A percentile compares a stretch with the other conserved stretches of the same genome.
These are phyloP conservation scores for Clavulina sp. DNA, from an alignment of 768 basidiomycete genomes.

Conservation along the genomic window DNA sequence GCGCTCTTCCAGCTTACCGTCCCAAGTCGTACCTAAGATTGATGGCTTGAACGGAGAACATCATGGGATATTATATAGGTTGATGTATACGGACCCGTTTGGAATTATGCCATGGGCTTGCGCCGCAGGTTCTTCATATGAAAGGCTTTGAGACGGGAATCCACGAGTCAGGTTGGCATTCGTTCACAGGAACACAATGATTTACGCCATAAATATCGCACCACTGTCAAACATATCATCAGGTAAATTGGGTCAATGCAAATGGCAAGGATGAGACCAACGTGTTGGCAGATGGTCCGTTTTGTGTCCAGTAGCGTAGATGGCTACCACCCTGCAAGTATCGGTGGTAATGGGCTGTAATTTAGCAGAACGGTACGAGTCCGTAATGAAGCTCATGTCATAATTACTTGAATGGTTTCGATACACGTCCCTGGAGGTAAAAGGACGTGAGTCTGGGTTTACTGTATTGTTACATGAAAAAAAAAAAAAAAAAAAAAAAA, in stretches of 20 bases:
- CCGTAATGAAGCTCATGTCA: no score
- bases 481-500: neutral
- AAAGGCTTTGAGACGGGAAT: no score
- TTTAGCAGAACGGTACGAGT: no score
- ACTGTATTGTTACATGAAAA: no score
- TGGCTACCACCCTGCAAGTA: conserved; percentile 84
- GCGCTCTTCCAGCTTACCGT: conserved; percentile 25
- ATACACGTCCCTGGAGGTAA: conserved; percentile 45
- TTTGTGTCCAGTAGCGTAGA: conserved; percentile 76
- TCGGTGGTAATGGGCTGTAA: no score
- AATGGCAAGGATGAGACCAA: conserved; percentile 15
- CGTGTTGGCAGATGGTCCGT: conserved; percentile 45
- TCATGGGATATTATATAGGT: neutral
- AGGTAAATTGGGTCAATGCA: neutral
- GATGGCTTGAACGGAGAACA: neutral
- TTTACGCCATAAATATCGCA: conserved; percentile 50
- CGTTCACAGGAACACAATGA: neutral
- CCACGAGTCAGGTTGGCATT: no score
- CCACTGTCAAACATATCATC: conserved; percentile 25
- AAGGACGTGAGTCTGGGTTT: no score
- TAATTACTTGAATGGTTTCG: conserved; percentile 67
- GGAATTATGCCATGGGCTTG: neutral
- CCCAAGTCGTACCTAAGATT: conserved; percentile 64
- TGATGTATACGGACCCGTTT: neutral
- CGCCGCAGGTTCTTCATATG: neutral